Conservation (phyloP, 306 rosid species). For the Acmispon strigosus region DNA sequence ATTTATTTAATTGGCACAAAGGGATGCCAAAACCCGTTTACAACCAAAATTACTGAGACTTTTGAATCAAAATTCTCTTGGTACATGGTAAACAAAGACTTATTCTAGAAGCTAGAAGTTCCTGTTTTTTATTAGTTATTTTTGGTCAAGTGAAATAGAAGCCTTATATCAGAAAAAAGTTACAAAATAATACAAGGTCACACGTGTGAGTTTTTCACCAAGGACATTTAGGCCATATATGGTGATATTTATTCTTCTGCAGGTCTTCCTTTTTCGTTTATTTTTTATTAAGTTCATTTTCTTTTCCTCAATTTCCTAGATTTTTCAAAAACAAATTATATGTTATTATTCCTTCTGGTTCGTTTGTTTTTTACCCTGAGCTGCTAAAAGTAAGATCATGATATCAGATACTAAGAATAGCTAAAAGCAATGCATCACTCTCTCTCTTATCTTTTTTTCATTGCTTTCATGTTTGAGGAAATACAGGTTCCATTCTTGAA, state of each 20-base stretch:
- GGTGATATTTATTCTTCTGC: constrained; percentile 7
- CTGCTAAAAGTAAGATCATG: constrained; percentile 19
- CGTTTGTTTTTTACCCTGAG: constrained; percentile 7
- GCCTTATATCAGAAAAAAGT: background rate
- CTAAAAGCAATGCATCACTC: constrained; percentile 15
- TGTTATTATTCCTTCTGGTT: constrained; percentile 15
- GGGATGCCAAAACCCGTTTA: too few relatives aligned
- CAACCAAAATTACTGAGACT: too few relatives aligned
- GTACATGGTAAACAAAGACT: too few relatives aligned
- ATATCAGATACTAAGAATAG: constrained; percentile 25
- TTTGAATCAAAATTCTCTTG: too few relatives aligned
- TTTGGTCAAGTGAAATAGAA: background rate
- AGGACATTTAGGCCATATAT: constrained; percentile 13
- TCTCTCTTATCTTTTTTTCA: constrained; percentile 8
- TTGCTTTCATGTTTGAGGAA: constrained; percentile 30
- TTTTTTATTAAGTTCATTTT: background rate
- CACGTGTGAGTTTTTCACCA: constrained; percentile 25
- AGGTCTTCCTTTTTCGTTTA: background rate
- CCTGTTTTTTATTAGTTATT: background rate
- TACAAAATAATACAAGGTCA: constrained; percentile 24
- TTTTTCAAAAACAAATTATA: background rate
- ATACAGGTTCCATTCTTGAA: constrained; percentile 31
- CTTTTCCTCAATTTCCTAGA: background rate
- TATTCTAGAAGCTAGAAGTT: too few relatives aligned
- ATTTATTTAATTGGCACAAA: too few relatives aligned